These are phyloP conservation scores for Alternaria panax DNA, from an alignment of 2,329 filamentous ascomycete genomes.

Conservation along the genomic window DNA sequence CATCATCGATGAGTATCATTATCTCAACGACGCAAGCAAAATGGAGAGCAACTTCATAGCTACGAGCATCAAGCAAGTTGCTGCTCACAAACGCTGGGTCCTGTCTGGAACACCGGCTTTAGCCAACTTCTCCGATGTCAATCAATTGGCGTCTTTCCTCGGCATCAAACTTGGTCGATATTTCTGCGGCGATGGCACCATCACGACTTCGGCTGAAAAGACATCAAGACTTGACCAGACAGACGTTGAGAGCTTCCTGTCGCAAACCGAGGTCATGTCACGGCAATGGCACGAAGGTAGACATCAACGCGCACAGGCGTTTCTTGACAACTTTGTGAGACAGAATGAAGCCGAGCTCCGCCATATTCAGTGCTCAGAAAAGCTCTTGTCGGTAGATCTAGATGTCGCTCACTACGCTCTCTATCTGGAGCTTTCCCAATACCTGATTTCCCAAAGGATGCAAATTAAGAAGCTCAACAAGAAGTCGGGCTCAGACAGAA, in stretches of 20 bases:
- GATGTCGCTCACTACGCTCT: constrained; percentile 59
- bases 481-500: constrained; percentile 48
- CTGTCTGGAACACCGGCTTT: constrained; percentile 69
- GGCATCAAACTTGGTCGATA: constrained; percentile 63
- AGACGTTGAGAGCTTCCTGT: constrained; percentile 64
- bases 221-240: constrained; percentile 41
- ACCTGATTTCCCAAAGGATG: constrained; percentile 61
- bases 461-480: constrained; percentile 51
- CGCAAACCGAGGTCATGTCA: constrained; percentile 59
- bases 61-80: constrained; percentile 55
- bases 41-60: constrained; percentile 27
- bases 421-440: constrained; percentile 64
- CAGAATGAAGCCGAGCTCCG: constrained; percentile 45
- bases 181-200: constrained; percentile 55
- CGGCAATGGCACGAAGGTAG: constrained; percentile 61
- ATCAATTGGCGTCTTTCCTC: constrained; percentile 65
- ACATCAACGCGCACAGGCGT: constrained; percentile 61
- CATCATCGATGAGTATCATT: constrained; percentile 71
- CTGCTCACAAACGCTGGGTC: constrained; percentile 65
- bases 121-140: constrained; percentile 65
- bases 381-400: constrained; percentile 55
- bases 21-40: constrained; percentile 55
- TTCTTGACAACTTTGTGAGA: constrained; percentile 62
- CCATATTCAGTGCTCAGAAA: constrained; percentile 54
- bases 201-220: constrained; percentile 59